Conservation (phyloP, 148 eudicot species). For the Suaeda aralocaspica region DNA sequence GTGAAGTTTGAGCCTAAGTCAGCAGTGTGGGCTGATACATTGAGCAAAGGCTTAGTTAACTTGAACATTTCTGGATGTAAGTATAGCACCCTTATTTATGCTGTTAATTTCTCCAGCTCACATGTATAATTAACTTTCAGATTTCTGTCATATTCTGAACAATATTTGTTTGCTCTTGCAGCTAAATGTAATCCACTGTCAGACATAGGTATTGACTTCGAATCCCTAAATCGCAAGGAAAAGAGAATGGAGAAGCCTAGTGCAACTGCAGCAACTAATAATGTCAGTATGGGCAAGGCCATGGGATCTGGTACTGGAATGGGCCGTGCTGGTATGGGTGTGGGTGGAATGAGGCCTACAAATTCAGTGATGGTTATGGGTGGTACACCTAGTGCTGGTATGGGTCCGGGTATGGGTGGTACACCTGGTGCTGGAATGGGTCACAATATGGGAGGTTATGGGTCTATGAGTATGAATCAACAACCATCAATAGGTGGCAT, state of each 20-base stretch:
- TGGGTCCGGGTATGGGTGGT: constrained; percentile 31
- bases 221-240: constrained; percentile 87
- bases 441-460: constrained; percentile 22
- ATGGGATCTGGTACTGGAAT: constrained; percentile 98
- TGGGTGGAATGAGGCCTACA: constrained; percentile 44
- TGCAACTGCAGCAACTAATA: constrained; percentile 48
- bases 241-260: constrained; percentile 90
- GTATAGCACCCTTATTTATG: constrained; percentile 22
- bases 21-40: constrained; percentile 92
- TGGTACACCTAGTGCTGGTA: no score
- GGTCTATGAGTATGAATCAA: constrained; percentile 7
- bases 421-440: constrained; percentile 26
- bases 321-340: constrained; percentile 71
- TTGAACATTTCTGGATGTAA: constrained; percentile 90
- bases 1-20: constrained; percentile 88
- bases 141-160: constrained; percentile 10
- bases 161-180: constrained; percentile 36
- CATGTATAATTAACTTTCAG: background rate
- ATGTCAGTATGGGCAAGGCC: constrained; percentile 86
- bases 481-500: constrained; percentile 18
- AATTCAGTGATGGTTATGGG: constrained; percentile 59
- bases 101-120: background rate
- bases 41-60: constrained; percentile 86
- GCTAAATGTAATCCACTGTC: constrained; percentile 82
- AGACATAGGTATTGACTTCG: constrained; percentile 89